Base-by-base conservation (phyloP, 1,284 basidiomycete genomes). In the Sanghuangporus weigelae region DNA sequence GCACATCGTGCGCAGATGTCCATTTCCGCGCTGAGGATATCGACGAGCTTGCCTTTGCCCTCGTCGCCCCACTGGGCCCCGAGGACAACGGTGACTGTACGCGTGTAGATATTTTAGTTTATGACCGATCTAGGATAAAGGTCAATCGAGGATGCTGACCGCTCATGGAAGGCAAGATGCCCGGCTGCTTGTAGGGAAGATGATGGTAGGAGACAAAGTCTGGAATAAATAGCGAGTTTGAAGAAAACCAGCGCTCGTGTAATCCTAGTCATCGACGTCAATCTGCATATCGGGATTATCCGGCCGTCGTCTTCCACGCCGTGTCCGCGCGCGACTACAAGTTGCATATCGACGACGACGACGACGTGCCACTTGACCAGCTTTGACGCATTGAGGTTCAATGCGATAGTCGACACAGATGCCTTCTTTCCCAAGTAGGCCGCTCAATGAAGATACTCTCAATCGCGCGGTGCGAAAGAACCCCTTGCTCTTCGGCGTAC, bases 1-100 rank as follows among this genome's bases (percentile, higher is more conserved):
- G 96, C 96, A 75, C 95, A 98, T 55, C 96, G 86, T 40, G 96
- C 96, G 73, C 96, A 98, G 72, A 99, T 78, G 75, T 99, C 96
- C 69, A 87, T 85, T 61, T 96, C 86, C 21, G 89, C 92, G 54
- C 93, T 84, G 69, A 97, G 82, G 73, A 97, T 90, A 76, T 99
- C 94, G 66, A 96, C 95, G 66, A 98, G 87, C 78, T 98, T 96
- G 55, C 95, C 95, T 76, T 97, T 97, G 70, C 95, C 94, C 77
- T 96, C 94, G 77, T 96, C 95, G 66, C 95, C 95, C 95, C 95
- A 97, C 73, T 97, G 95, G 65, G 93, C 79, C 56, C 94, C 94
- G 67, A 96, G 85, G 68, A 93, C 90, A 67, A 90, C 88, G 62
- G 87, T 86, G 67, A 87, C 89, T 87, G 69, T 57, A 60, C 58